phyloP scores from a whole-genome alignment of 495 filamentous ascomycete genomes.

The Neurospora tetraspora region DNA sequence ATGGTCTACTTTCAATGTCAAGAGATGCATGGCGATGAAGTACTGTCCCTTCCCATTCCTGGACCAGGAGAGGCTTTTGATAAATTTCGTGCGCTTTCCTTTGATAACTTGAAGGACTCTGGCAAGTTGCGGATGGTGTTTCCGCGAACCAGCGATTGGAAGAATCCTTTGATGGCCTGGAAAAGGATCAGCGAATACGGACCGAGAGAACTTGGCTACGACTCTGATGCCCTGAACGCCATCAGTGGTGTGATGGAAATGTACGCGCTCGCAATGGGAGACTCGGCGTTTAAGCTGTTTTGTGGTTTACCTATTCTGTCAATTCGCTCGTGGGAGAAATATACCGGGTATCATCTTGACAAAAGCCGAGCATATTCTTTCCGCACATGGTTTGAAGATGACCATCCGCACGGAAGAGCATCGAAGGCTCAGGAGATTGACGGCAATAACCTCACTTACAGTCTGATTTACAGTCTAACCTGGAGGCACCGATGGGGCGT shows the following conservation, averaged over 20 bases:
- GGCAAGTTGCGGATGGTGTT: neutral
- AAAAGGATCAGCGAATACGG: neutral
- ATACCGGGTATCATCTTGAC: neutral
- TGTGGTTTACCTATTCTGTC: neutral
- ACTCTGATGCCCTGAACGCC: neutral
- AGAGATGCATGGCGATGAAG: constrained; percentile 13
- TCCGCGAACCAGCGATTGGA: neutral
- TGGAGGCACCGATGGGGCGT: neutral
- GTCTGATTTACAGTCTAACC: neutral
- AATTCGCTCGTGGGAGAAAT: neutral
- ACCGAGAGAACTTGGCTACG: neutral
- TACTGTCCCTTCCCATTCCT: neutral
- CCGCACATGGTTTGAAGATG: neutral
- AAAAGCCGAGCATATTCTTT: neutral
- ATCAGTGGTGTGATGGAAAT: neutral
- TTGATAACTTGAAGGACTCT: accelerated
- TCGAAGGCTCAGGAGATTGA: too few species aligned
- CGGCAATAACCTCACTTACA: neutral
- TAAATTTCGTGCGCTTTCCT: neutral
- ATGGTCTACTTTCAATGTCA: constrained; percentile 30
- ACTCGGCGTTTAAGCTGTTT: neutral
- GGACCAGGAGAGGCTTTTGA: neutral
- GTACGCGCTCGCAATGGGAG: neutral
- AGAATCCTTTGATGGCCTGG: neutral
- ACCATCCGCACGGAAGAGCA: neutral